Base-by-base conservation (phyloP, 768 basidiomycete species). In the Kwoniella bestiolae region DNA sequence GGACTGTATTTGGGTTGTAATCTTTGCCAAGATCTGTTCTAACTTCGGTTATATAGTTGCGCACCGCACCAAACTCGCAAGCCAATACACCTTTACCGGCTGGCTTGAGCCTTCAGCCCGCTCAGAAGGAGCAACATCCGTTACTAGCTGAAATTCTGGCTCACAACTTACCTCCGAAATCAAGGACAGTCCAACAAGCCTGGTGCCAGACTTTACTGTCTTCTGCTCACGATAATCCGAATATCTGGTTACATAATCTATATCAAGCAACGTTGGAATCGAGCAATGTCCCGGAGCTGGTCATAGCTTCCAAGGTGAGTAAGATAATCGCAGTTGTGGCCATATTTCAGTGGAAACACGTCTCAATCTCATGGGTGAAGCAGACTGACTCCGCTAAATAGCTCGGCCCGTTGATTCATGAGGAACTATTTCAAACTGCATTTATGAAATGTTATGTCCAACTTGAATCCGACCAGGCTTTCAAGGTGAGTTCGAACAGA, bases 361-460 rank as follows among this genome's bases (percentile, higher is more conserved):
- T n/a, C n/a, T 32, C 26, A 4, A 21, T 47, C 70, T 67, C 21
- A 65, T 56, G 47, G 11, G 9, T 21, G 25, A n/a, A n/a, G n/a
- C n/a, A n/a, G n/a, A n/a, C n/a, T n/a, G n/a, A n/a, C 8, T 29
- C 32, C 49, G 5, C 18, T 21, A n/a, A 41, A n/a, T 12, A 78
- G 77, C 71, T 78, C 31, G 77, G 75, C 12, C 52, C 58, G 6
- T 50, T 66, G 28, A 63, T 78, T 21, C 74, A 78, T 58, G 66
- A 59, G 46, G 74, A 74, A 5, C 62, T 78, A 11, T 78, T 78
- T 59, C 74, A 70, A 25, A 76, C 77, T 6, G 71, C 77, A 8
- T 78, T 78, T 38, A 23, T 74, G 28, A 65, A 69, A 41, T 78
- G 77, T 50, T 78, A 75, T 35, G 51, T 50, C n/a, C 71, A 67